Percentiles rank a stretch among this genome's conserved stretches.
Evolutionary conservation across 2,329 filamentous ascomycete species (phyloP).

Genomic region (Calonectria fujianensis): DNA sequence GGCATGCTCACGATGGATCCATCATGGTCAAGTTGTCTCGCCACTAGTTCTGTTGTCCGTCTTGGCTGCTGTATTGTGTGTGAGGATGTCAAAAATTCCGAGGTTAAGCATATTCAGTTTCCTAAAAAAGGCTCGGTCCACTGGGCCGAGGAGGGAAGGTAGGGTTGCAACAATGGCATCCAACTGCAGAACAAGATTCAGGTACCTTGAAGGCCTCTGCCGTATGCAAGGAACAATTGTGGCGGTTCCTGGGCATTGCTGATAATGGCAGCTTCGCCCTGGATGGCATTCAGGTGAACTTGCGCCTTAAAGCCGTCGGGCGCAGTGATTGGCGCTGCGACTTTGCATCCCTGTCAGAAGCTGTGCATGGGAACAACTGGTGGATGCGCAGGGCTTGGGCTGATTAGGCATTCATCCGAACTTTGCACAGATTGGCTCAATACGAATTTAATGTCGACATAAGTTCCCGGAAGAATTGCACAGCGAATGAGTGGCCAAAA

Average conservation of each 20-base stretch:
- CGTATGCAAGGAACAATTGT: slow-evolving; percentile 32
- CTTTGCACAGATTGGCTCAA: background rate
- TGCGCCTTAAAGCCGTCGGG: slow-evolving; percentile 1
- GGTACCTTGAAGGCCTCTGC: slow-evolving; percentile 13
- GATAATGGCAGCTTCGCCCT: slow-evolving; percentile 15
- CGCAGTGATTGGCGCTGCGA: background rate
- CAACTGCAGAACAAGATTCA: slow-evolving; percentile 15
- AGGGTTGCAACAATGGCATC: slow-evolving; percentile 31
- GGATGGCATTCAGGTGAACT: background rate
- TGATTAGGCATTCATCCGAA: slow-evolving; percentile 16
- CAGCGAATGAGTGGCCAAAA: slow-evolving; percentile 10
- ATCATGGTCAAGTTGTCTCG: background rate
- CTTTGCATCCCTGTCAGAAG: background rate
- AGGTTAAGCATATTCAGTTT: slow-evolving; percentile 44
- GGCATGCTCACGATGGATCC: background rate
- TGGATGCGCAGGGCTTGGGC: slow-evolving; percentile 17
- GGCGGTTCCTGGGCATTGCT: slow-evolving; percentile 23
- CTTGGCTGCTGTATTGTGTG: slow-evolving; percentile 46
- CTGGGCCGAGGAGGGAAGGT: slow-evolving; percentile 52
- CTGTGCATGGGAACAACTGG: background rate
- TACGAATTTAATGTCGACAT: slow-evolving; percentile 28
- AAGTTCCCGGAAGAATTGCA: slow-evolving; percentile 30
- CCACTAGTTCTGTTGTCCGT: background rate
- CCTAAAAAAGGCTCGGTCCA: slow-evolving; percentile 51
- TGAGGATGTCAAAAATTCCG: slow-evolving; percentile 41